These are phyloP conservation scores for Mycena alexandri DNA, from an alignment of 768 basidiomycete genomes.

Conservation along the genomic window DNA sequence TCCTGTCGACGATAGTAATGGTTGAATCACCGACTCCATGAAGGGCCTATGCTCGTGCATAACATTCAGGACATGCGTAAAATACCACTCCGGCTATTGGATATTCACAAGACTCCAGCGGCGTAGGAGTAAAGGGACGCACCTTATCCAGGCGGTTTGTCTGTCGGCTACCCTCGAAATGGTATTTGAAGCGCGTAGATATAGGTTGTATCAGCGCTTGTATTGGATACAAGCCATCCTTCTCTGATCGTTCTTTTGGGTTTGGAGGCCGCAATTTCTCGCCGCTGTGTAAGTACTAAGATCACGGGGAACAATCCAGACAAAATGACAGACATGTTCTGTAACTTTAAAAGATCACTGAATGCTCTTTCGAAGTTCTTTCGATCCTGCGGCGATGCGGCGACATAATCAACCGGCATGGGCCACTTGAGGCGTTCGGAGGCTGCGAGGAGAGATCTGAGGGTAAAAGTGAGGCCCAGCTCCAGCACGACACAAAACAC, in stretches of 20 bases:
- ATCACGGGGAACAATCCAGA: neutral
- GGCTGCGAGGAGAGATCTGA: slow-evolving; percentile 71
- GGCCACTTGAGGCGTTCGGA: slow-evolving; percentile 93
- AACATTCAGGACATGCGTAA: slow-evolving; percentile 90
- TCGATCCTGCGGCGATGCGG: slow-evolving; percentile 63
- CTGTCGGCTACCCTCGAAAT: slow-evolving; percentile 88
- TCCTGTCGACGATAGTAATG: slow-evolving; percentile 72
- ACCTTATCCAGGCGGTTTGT: slow-evolving; percentile 97
- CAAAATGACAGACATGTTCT: slow-evolving; percentile 73
- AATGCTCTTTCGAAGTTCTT: slow-evolving; percentile 83
- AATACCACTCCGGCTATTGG: slow-evolving; percentile 94
- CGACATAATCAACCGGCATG: slow-evolving; percentile 72
- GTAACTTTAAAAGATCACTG: slow-evolving; percentile 79
- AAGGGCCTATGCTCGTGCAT: slow-evolving; percentile 88
- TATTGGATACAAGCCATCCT: slow-evolving; percentile 83
- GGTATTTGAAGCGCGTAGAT: slow-evolving; percentile 90
- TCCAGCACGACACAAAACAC: slow-evolving; percentile 40
- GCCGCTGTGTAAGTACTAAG: slow-evolving; percentile 56
- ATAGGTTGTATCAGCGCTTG: slow-evolving; percentile 89
- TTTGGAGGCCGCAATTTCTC: slow-evolving; percentile 56
- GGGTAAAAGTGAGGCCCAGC: slow-evolving; percentile 15
- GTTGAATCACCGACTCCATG: slow-evolving; percentile 82
- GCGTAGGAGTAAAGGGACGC: neutral
- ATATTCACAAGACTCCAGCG: neutral
- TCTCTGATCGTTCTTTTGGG: slow-evolving; percentile 45